Evolutionary conservation across 2,329 filamentous ascomycete genomes (phyloP), one percentile per base, ranked within the genome.

Genomic region (Sphaerulina populicola): DNA sequence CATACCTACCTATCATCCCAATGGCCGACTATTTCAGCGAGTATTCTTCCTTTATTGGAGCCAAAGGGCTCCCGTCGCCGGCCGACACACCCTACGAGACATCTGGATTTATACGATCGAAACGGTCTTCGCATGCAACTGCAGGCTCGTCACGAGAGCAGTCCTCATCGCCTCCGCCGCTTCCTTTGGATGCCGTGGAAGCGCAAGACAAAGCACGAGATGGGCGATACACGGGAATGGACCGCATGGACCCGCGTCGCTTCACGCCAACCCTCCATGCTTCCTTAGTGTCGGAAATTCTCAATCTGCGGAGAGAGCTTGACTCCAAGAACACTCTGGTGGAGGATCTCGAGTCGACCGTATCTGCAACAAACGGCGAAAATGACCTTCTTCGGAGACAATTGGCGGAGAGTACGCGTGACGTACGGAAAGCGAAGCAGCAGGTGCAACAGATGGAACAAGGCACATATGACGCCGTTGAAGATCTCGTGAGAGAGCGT

Each of bases 221-320:
- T 64, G 69, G 80, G 35, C 57, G 57, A 39, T 57, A 57, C 42
- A 81, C 89, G 31, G 82, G 23, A 3, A 27, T 27, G 23, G 23
- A 27, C 23, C 23, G 23, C 23, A 74, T 96, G 29, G 93, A 98
- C 64, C 89, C 93, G 2, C 82, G 91, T 49, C 81, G 93, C 35
- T 96, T 98, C 65, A 98, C 93, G 0, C 93, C 93, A 1, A 97
- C 90, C 0, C 73, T 98, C 9, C 93, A 97, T 68, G 93, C 93
- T 7, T 96, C 88, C 44, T 74, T 98, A 6, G 91, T 98, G 0
- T 91, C 91, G 0, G 93, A 98, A 68, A 98, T 98, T 56, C 74
- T 98, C 36, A 81, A 83, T 2, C 72, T 98, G 44, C 82, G 90
- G 18, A 79, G 93, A 52, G 93, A 98, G 58, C 81, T 97, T 56